Base-by-base conservation (phyloP, 306 rosid genomes). In the Senna siamea region DNA sequence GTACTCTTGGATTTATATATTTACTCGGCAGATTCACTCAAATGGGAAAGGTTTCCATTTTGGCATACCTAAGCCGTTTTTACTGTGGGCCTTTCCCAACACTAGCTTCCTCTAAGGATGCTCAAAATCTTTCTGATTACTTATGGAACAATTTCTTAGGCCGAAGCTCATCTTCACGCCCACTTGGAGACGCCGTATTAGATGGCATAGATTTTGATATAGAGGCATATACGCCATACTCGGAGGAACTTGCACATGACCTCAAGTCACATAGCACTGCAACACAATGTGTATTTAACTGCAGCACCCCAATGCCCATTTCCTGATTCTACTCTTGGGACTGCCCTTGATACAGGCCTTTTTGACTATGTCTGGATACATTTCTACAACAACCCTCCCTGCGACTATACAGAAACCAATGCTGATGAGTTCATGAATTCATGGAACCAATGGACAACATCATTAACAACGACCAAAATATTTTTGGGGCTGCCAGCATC, bases 71-170 rank as follows among this genome's bases (percentile, higher is more conserved):
- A n/a, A n/a, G n/a, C n/a, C n/a, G n/a, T n/a, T n/a, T n/a, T n/a
- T n/a, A n/a, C n/a, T n/a, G n/a, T n/a, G n/a, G n/a, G n/a, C n/a
- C n/a, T n/a, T n/a, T n/a, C n/a, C n/a, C n/a, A n/a, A n/a, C n/a
- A n/a, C 72, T 87, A 8, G 44, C 89, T 48, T 90, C 92, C 17
- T 28, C 74, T 13, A 51, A 34, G 0, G 88, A 87, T 58, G 92
- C 89, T 0, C 80, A 72, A 43, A 35, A 11, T 9, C 76, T 85
- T 0, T 90, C 90, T 0, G 64, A 51, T 19, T 87, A 83, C 50
- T 53, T 90, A 34, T 90, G 88, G 86, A 78, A 77, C 78, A 60
- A 82, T 71, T 90, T 87, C 85, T 73, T 86, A 26, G 30, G 30
- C 3, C 2, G 30, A 26, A 26, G 3, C 30, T 26, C 30, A 26